phyloP scores from a whole-genome alignment of 2,329 filamentous ascomycete species.

The Venturia asperata region DNA sequence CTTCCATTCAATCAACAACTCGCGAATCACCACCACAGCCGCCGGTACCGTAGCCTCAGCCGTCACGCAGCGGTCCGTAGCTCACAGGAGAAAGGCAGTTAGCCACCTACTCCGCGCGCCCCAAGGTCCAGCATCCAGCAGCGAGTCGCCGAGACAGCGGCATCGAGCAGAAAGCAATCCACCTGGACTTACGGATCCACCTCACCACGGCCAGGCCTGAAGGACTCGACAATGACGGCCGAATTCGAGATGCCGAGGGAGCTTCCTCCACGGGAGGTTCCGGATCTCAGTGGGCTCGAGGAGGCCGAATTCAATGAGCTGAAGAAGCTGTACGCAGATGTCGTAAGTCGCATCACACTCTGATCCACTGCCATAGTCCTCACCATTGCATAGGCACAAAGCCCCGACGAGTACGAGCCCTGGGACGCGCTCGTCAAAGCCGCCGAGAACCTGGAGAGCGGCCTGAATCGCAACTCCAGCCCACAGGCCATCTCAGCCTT shows the following conservation, averaged over 20 bases:
- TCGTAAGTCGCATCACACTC: conserved; percentile 52
- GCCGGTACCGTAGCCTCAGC: background rate
- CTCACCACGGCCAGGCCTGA: background rate
- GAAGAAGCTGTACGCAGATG: conserved; percentile 67
- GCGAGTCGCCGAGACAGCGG: background rate
- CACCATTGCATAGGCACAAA: conserved; percentile 44
- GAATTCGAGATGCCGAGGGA: conserved; percentile 16
- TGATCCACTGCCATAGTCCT: conserved; percentile 19
- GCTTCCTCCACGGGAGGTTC: conserved; percentile 7
- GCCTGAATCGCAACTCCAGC: conserved; percentile 92
- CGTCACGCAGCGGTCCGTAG: background rate
- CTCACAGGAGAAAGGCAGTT: background rate
- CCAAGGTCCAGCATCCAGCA: background rate
- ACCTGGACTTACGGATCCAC: background rate
- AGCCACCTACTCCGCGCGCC: background rate
- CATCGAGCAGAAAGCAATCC: background rate
- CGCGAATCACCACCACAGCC: background rate
- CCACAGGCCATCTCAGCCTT: conserved; percentile 84
- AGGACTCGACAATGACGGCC: background rate
- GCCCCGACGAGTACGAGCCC: conserved; percentile 84
- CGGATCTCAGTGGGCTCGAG: conserved; percentile 15
- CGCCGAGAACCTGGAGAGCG: conserved; percentile 80
- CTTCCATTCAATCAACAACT: background rate
- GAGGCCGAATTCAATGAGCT: conserved; percentile 80
- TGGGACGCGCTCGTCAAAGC: conserved; percentile 90